These are phyloP conservation scores for Mycena galericulata DNA, from an alignment of 768 basidiomycete genomes.

Conservation along the genomic window DNA sequence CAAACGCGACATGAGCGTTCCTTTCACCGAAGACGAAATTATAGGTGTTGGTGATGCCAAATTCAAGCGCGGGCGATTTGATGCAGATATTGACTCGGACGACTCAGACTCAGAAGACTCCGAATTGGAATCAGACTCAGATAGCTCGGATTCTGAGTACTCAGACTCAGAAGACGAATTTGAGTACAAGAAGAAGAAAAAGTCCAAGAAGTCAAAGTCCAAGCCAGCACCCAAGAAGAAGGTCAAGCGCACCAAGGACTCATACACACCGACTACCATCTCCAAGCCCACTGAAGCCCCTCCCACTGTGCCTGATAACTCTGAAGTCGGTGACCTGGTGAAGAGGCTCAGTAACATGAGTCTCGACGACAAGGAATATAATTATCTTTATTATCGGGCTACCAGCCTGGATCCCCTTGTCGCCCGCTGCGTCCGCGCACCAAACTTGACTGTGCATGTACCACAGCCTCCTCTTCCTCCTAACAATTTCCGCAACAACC, in stretches of 20 bases:
- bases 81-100: not conserved
- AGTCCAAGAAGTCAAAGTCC: not conserved
- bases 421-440: constrained; percentile 5
- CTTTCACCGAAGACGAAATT: not conserved
- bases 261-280: not conserved
- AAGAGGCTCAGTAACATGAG: constrained; percentile 12
- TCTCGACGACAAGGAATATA: constrained; percentile 6
- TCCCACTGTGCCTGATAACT: not conserved
- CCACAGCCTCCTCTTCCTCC: not conserved
- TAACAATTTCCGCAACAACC: constrained; percentile 3
- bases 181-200: not conserved
- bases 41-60: not conserved
- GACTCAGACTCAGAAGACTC: not conserved
- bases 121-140: not conserved
- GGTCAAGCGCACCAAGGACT: not conserved
- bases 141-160: not conserved
- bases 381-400: constrained; percentile 12
- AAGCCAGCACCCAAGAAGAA: not conserved
- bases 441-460: not conserved
- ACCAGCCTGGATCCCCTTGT: constrained; percentile 12
- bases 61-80: constrained; percentile 8
- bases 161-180: not conserved
- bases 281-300: not conserved
- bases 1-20: not conserved
- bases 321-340: constrained; percentile 8